Evolutionary conservation across 345 rosid genomes (phyloP).

Genomic region (Dipteronia sinensis): DNA sequence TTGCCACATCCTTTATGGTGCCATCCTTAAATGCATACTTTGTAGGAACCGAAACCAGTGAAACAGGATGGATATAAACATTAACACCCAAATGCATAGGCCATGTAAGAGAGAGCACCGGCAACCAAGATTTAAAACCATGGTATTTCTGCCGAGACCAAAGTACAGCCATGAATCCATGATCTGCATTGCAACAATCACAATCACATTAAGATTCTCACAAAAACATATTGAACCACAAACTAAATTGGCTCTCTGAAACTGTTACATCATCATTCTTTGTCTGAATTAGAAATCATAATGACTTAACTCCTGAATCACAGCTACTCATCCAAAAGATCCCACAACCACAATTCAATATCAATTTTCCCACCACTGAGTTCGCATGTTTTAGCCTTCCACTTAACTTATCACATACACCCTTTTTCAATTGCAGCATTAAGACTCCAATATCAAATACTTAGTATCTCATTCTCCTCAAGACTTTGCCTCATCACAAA

Average conservation of each 20-base stretch:
- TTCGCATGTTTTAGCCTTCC: neutral
- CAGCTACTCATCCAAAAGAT: neutral
- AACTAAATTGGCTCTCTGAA: neutral
- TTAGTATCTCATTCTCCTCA: neutral
- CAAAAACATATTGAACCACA: neutral
- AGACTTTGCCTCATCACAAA: neutral
- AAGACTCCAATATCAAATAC: neutral
- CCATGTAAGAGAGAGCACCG: too few species aligned
- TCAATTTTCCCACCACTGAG: neutral
- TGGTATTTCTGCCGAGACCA: neutral
- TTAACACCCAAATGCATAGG: neutral
- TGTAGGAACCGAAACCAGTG: neutral
- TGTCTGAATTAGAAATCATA: neutral
- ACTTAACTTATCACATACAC: neutral
- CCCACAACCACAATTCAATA: neutral
- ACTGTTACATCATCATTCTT: neutral
- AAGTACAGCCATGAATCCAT: neutral
- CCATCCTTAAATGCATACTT: neutral
- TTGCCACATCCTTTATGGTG: neutral
- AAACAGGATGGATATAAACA: neutral
- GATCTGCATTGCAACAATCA: constrained; percentile 7
- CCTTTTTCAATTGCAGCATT: neutral
- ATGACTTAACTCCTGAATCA: neutral
- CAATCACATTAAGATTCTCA: neutral
- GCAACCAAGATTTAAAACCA: constrained; percentile 2